phyloP scores from a whole-genome alignment of 768 basidiomycete genomes.

The Suillus subaureus region DNA sequence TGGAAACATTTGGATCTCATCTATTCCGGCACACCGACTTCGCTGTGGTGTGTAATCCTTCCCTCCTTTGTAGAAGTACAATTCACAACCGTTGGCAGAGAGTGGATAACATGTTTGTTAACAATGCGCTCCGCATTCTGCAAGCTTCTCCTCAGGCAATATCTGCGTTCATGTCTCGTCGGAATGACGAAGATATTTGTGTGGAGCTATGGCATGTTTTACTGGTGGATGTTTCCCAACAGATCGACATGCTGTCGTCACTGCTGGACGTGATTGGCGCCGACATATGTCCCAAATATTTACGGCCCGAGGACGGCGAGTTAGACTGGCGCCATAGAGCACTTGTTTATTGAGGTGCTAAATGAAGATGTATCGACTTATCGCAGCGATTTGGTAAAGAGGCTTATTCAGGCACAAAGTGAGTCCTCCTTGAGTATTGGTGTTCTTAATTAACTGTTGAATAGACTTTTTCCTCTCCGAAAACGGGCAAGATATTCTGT shows the following conservation, averaged over 20 bases:
- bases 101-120: slow-evolving; percentile 46
- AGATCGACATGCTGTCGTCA: slow-evolving; percentile 32
- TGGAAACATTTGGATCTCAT: slow-evolving; percentile 53
- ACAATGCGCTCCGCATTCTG: slow-evolving; percentile 44
- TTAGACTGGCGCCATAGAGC: slow-evolving; percentile 47
- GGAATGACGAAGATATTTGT: slow-evolving; percentile 34
- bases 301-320: slow-evolving; percentile 45
- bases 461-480: slow-evolving; percentile 32
- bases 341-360: slow-evolving; percentile 42
- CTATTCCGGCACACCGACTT: slow-evolving; percentile 50
- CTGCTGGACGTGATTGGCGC: slow-evolving; percentile 46
- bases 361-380: slow-evolving; percentile 25
- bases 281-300: slow-evolving; percentile 43
- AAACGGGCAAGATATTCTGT: slow-evolving; percentile 34
- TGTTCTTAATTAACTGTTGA: neutral
- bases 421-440: neutral
- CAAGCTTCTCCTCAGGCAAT: slow-evolving; percentile 33
- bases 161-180: slow-evolving; percentile 26
- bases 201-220: slow-evolving; percentile 50
- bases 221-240: slow-evolving; percentile 43
- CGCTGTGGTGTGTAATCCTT: slow-evolving; percentile 42
- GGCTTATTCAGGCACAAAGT: slow-evolving; percentile 47
- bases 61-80: neutral
- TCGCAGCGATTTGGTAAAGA: slow-evolving; percentile 37
- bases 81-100: slow-evolving; percentile 34